Base-by-base conservation (phyloP, 192 early-diverging fungal genomes). In the Spizellomyces punctatus region DNA sequence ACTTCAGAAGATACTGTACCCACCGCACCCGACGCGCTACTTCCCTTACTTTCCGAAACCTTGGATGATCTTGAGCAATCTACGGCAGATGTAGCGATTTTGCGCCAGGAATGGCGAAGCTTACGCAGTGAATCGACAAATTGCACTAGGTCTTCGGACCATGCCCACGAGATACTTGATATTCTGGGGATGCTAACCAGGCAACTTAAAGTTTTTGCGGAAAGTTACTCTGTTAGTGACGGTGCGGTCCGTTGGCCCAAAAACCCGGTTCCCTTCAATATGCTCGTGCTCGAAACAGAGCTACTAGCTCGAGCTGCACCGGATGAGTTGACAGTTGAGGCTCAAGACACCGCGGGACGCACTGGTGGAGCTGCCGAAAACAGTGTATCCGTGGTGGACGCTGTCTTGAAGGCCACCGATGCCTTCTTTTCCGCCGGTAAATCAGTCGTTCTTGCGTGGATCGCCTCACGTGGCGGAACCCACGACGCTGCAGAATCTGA, bases 221-320 rank as follows among this genome's bases (percentile, higher is more conserved):
- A 73, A 14, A 45, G 22, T 27, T 67, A 60, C 48, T 41, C 19
- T 16, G 48, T 22, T 10, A 19, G 42, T 14, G 71, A 72, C 46
- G 71, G 62, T 12, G 27, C 46, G 36, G 57, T 73, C 14, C 49
- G 43, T 16, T 68, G 64, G 64, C 73, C 73, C 8, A 19, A 43
- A 16, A 75, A 75, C 48, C 73, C 73, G 10, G 66, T 75, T 46
- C 73, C 73, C 8, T 75, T 75, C 66, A 75, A 75, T 46, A 63
- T 75, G 58, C 10, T 75, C 8, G 59, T 75, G 41, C 54, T 75
- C 22, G 73, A 75, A 58, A 61, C 59, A 48, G 73, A 75, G 58
- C 50, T 75, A 22, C 17, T 75, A 59, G 58, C 59, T 2, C 65
- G 66, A 8, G 73, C 73, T 27, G 58, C 64, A 8, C 72, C 72